A percentile compares a stretch with the other conserved stretches of the same genome.
These are phyloP conservation scores for Mortierella sp. DNA, from an alignment of 371 early-diverging fungal species.

Conservation along the genomic window DNA sequence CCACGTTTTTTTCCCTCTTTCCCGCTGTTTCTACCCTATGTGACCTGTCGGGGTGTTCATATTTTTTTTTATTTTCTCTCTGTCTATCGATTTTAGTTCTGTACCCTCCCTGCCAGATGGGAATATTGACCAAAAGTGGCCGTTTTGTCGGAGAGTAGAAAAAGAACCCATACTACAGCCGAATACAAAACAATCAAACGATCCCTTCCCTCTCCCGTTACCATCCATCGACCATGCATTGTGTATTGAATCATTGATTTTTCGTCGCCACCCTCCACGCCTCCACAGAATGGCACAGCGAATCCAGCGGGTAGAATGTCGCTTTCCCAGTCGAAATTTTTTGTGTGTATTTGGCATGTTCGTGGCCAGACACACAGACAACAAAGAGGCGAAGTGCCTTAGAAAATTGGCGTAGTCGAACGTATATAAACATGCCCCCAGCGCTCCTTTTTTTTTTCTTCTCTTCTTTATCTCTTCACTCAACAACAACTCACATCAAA, in stretches of 20 bases:
- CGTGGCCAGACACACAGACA: background rate
- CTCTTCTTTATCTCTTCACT: background rate
- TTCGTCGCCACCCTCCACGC: background rate
- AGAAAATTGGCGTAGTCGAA: background rate
- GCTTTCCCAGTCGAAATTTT: too few relatives aligned
- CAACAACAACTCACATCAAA: background rate
- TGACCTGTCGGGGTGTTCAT: background rate
- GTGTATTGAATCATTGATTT: too few relatives aligned
- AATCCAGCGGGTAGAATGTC: background rate
- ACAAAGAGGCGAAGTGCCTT: background rate
- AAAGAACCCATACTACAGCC: background rate
- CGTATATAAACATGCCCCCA: background rate
- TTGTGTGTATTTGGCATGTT: background rate
- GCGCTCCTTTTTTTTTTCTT: background rate
- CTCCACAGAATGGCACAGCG: too few relatives aligned
- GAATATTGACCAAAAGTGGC: background rate
- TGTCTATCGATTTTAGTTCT: background rate
- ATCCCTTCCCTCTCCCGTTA: background rate
- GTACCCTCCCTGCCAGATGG: background rate
- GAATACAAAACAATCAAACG: too few relatives aligned
- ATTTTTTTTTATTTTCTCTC: background rate
- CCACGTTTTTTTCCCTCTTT: background rate
- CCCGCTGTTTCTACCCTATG: background rate
- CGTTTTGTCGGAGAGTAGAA: constrained; percentile 4
- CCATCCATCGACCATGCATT: too few relatives aligned